Evolutionary conservation across 805 yeast genomes (phyloP).

Genomic region (Kazachstania kunashirensis): DNA sequence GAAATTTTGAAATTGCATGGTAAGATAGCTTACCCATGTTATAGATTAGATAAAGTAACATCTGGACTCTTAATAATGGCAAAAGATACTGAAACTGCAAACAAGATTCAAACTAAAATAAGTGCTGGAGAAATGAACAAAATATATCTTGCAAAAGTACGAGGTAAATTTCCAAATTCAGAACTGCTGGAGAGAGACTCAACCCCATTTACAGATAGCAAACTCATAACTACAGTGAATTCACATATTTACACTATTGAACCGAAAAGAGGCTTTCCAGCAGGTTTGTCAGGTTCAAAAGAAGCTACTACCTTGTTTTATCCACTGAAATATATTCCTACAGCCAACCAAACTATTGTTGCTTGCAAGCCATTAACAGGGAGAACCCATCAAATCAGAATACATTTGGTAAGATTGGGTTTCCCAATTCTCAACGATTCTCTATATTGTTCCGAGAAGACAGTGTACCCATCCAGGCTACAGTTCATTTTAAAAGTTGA

Average conservation of each 20-base stretch:
- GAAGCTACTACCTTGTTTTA: conserved; percentile 63
- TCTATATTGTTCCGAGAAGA: conserved; percentile 33
- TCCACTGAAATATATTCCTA: conserved; percentile 51
- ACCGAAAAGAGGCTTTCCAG: conserved; percentile 56
- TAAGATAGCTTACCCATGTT: conserved; percentile 61
- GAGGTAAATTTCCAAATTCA: conserved; percentile 63
- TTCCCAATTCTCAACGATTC: conserved; percentile 88
- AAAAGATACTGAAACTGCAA: conserved; percentile 38
- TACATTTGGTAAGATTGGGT: conserved; percentile 80
- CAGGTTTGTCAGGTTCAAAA: conserved; percentile 36
- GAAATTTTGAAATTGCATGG: conserved; percentile 59
- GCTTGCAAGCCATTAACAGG: conserved; percentile 86
- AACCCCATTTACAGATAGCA: conserved; percentile 1
- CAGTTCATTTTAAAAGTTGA: conserved; percentile 15
- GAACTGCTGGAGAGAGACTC: not conserved
- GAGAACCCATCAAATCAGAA: conserved; percentile 89
- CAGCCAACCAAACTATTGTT: conserved; percentile 44
- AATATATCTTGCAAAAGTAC: conserved; percentile 76
- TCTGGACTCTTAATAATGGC: conserved; percentile 73
- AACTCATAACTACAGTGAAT: conserved; percentile 5
- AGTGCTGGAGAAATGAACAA: conserved; percentile 61
- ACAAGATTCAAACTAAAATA: conserved; percentile 46
- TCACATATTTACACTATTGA: conserved; percentile 58
- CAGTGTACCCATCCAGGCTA: conserved; percentile 19
- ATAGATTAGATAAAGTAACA: conserved; percentile 80